Evolutionary conservation across 176 grass and related monocot species (phyloP), one percentile per base, ranked within the genome.

Genomic region (Phyllostachys edulis): DNA sequence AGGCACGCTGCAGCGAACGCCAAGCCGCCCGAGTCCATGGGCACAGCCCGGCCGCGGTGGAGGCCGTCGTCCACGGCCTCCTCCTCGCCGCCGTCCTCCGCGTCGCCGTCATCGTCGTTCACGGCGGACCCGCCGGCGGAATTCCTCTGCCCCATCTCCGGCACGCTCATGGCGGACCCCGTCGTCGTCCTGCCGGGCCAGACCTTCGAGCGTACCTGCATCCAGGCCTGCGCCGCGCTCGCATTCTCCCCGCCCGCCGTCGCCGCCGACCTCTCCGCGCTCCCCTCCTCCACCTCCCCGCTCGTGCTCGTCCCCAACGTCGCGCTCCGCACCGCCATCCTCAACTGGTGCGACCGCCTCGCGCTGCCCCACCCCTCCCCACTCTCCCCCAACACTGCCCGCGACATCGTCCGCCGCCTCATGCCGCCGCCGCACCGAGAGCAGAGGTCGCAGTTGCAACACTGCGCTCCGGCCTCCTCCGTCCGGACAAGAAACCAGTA

Each of bases 121-220:
- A 92, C 89, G 39, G 80, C 76, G n/a, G 93, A 91, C 52, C 80
- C 91, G 44, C 96, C 91, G 54, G 29, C 24, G 17, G 89, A 98
- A 85, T 98, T 98, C 87, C 82, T 98, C 67, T 98, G 96, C 89
- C 93, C 96, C 32, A 85, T 98, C 89, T 95, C 96, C 45, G 81
- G 93, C 63, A 79, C 91, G 52, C 83, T 98, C 44, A 98, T 98
- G 96, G 96, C 91, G 0, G 93, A 98, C 63, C 96, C 93, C 2
- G 96, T 98, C 49, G 67, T 87, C 38, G 85, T 90, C 3, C 87
- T 87, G 17, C 87, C 89, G 0, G 91, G 96, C 6, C 83, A 95
- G 61, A 92, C 87, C 80, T 90, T 93, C 85, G 96, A 98, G 96
- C 96, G 96, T 73, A 83, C 92, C 26, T 93, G 93, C 85, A 92